Evolutionary conservation across 2,329 filamentous ascomycete genomes (phyloP), one percentile per base, ranked within the genome.

Genomic region (Neopestalotiopsis sp.): DNA sequence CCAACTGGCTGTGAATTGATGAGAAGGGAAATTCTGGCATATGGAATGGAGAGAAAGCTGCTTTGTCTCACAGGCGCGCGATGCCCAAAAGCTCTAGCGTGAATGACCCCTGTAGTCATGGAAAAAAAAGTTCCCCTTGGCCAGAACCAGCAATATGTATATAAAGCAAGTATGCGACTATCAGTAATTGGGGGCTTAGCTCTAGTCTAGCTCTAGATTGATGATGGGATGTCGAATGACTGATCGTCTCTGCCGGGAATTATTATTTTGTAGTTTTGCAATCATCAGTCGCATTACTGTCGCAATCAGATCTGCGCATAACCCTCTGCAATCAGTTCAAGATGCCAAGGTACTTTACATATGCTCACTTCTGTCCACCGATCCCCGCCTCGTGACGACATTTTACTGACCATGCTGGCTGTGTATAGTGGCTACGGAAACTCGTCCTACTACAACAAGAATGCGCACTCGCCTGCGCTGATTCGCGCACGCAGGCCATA

Each of bases 401-500:
- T 42, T 17, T 24, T 10, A 40, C 62, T 65, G 4, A 65, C 49
- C 24, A 34, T 52, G 65, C 57, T 58, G 52, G 24, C 61, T 65
- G 24, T 52, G 17, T 6, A 38, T 28, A 56, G 20, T 69, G 83
- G 80, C 74, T 83, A 84, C 75, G 81, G 84, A 74, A 85, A 83
- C 71, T 84, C 84, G 58, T 94, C 94, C 73, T 99, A 99, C 86
- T 93, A 97, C 83, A 90, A 91, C 78, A 88, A 92, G 77, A 93
- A 93, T 83, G 91, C 92, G 73, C 94, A 97, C 81, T 93, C 93
- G 70, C 91, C 94, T 63, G 93, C 97, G 68, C 90, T 99, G 72
- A 91, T 98, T 79, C 93, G 96, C 78, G 95, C 96, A 68, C 91
- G 97, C 75, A 91, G 94, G 75, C 96, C 96, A 64, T 99, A 97